A percentile compares a stretch with the other conserved stretches of the same genome.
Evolutionary conservation across 148 eudicot genomes (phyloP).

Genomic region (Hydrangea macrophylla): DNA sequence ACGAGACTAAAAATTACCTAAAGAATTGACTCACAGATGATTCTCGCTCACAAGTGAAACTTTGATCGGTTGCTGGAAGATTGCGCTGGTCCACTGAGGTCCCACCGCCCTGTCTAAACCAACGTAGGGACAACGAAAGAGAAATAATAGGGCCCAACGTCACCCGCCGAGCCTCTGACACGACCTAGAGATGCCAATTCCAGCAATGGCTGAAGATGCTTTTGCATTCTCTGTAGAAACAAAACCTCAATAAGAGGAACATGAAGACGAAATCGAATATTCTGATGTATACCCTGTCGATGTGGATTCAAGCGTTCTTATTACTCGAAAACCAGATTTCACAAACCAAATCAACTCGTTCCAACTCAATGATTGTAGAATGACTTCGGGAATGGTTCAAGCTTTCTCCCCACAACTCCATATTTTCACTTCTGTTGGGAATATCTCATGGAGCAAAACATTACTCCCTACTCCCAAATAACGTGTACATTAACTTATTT

Average conservation of each 20-base stretch:
- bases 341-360: not conserved
- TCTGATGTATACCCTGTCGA: too few relatives aligned
- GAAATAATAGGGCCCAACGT: constrained; percentile 15
- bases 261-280: too few relatives aligned
- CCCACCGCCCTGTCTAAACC: not conserved
- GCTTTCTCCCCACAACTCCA: not conserved
- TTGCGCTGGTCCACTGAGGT: not conserved
- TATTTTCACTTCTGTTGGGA: constrained; percentile 5
- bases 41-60: not conserved
- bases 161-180: constrained; percentile 14
- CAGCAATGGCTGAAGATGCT: too few relatives aligned
- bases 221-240: too few relatives aligned
- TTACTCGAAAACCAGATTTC: not conserved
- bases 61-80: not conserved
- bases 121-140: not conserved
- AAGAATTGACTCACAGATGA: not conserved
- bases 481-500: constrained; percentile 12
- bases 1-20: not conserved
- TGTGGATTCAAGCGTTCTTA: too few relatives aligned
- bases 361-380: not conserved
- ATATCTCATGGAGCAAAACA: not conserved
- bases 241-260: too few relatives aligned
- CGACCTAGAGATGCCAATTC: not conserved
- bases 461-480: not conserved
- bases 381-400: too few relatives aligned